Percentiles rank a stretch among this genome's conserved stretches.
These are phyloP conservation scores for Pontederia paniculata DNA, from an alignment of 176 grass and related monocot species.

Conservation along the genomic window DNA sequence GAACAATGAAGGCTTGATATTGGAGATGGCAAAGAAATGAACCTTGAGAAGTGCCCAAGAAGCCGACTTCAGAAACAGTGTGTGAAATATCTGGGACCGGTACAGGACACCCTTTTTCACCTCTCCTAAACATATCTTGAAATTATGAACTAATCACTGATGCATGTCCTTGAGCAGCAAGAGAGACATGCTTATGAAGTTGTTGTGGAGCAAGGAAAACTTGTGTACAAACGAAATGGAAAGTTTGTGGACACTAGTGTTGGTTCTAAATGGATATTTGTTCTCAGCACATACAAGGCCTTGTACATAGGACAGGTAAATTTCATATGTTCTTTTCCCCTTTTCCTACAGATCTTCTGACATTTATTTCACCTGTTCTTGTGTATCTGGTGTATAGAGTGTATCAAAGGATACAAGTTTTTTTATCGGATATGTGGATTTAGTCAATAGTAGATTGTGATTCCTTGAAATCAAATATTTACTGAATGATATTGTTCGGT, in stretches of 20 bases:
- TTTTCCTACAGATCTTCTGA: too few relatives aligned
- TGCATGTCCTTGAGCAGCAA: slow-evolving; percentile 25
- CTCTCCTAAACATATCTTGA: neutral
- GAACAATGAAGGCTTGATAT: slow-evolving; percentile 68
- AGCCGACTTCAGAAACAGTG: slow-evolving; percentile 72
- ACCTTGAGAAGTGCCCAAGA: slow-evolving; percentile 73
- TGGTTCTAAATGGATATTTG: slow-evolving; percentile 61
- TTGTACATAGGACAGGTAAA: slow-evolving; percentile 86
- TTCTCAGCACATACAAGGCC: slow-evolving; percentile 27
- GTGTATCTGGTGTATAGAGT: too few relatives aligned
- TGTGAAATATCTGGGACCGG: slow-evolving; percentile 29
- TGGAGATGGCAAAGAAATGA: slow-evolving; percentile 91
- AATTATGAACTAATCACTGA: neutral
- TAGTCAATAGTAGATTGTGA: too few relatives aligned
- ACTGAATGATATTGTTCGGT: too few relatives aligned
- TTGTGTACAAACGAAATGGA: slow-evolving; percentile 48
- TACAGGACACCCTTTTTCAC: slow-evolving; percentile 22
- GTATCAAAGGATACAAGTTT: too few relatives aligned
- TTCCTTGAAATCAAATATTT: too few relatives aligned
- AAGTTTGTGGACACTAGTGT: slow-evolving; percentile 43
- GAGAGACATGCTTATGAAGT: slow-evolving; percentile 84
- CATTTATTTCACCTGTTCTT: too few relatives aligned
- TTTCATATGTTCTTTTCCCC: slow-evolving; percentile 12
- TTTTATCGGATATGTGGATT: too few relatives aligned
- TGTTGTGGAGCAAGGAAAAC: slow-evolving; percentile 42